Percentiles rank a stretch among this genome's conserved stretches.
Conservation (phyloP, 176 grass and related monocot genomes). For the Thinopyrum elongatum region DNA sequence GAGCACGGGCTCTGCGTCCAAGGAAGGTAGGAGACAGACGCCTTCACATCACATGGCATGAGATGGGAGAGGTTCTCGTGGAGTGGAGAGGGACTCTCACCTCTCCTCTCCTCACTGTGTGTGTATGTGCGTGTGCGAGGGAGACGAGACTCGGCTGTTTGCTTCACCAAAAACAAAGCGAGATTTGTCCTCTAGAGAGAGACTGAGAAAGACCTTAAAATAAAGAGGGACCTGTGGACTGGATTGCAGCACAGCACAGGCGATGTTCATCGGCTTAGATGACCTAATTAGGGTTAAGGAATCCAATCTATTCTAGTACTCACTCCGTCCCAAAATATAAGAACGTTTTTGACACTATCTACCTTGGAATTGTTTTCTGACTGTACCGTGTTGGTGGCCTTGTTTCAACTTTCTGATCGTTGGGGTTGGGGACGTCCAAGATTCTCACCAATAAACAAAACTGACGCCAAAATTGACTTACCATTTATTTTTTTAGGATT, state of each 20-base stretch:
- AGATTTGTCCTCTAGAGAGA: background rate
- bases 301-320: conserved; percentile 33
- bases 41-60: conserved; percentile 50
- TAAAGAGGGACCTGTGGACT: conserved; percentile 4
- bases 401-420: conserved; percentile 12
- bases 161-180: conserved; percentile 35
- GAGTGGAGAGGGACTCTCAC: background rate
- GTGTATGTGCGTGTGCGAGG: background rate
- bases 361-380: background rate
- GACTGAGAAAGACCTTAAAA: background rate
- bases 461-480: background rate
- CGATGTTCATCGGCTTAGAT: conserved; percentile 9
- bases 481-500: background rate
- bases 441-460: conserved; percentile 17
- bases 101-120: background rate
- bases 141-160: conserved; percentile 17
- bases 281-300: conserved; percentile 41
- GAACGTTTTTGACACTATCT: too few species aligned
- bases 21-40: background rate
- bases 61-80: too few species aligned
- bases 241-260: background rate
- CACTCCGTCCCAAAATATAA: too few species aligned
- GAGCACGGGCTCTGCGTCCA: conserved; percentile 47
- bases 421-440: background rate
- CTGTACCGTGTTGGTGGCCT: background rate